A percentile compares a stretch with the other conserved stretches of the same genome.
Conservation (phyloP, 179 eudicot species). For the Heliamphora pulchella region DNA sequence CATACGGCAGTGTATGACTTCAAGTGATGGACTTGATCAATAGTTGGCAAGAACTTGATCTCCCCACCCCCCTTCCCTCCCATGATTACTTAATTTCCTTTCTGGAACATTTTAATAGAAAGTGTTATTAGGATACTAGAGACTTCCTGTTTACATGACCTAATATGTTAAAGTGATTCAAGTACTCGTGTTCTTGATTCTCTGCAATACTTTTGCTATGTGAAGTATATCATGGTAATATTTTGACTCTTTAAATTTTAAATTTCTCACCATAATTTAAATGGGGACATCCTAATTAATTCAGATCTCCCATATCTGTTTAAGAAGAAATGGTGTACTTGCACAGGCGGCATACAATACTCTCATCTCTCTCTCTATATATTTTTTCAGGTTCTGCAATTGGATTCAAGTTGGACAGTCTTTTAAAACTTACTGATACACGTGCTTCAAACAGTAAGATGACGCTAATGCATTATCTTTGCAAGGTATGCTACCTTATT, state of each 20-base stretch:
- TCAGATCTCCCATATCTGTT: not conserved
- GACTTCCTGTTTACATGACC: not conserved
- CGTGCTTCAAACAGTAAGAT: slow-evolving; percentile 73
- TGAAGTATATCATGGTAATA: not conserved
- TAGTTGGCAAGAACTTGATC: not conserved
- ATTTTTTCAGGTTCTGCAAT: slow-evolving; percentile 52
- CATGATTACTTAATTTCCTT: not conserved
- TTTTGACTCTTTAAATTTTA: not conserved
- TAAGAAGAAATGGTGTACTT: not conserved
- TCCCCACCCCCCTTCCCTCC: not conserved
- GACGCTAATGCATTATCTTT: slow-evolving; percentile 87
- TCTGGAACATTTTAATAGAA: not conserved
- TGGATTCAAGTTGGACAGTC: slow-evolving; percentile 84
- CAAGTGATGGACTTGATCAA: too few species aligned
- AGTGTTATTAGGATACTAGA: not conserved
- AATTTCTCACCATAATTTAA: not conserved
- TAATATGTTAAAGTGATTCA: not conserved
- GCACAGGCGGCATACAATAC: not conserved
- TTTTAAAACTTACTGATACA: slow-evolving; percentile 73
- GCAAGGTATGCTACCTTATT: slow-evolving; percentile 47
- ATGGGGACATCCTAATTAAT: not conserved
- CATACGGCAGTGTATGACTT: not conserved
- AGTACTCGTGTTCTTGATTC: not conserved
- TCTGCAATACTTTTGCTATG: not conserved
- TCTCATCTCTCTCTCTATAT: not conserved